Base-by-base conservation (phyloP, 164 flowering plant species). In the Chimonanthus praecox region DNA sequence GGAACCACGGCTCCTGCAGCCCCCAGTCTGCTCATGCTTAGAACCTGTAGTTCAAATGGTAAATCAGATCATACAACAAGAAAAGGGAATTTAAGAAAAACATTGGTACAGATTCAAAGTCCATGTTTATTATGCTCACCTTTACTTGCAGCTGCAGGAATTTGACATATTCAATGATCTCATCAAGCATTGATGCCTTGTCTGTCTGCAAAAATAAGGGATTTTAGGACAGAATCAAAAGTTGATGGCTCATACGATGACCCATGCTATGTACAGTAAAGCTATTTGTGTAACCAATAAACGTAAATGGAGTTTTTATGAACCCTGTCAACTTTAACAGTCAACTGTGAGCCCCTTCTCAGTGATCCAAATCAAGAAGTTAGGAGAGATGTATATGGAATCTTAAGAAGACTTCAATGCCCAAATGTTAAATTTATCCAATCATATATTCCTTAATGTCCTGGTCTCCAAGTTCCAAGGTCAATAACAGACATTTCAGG, bases 11-110 rank as follows among this genome's bases (percentile, higher is more conserved):
- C 87, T 64, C 81, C 85, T 11, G 83, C 78, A 45, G 85, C 87
- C 48, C 85, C 87, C 7, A 84, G 79, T 71, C 87, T 75, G 77
- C 87, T 84, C 87, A 84, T 84, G 83, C 87, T 84, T 64, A 84
- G 64, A 72, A 84, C 85, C 87, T 84, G 80, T 72, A 51, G 18
- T 1, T 70, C 43, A 72, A 20, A 66, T 46, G 72, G 54, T 50
- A 13, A 54, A 48, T 47, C 45, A 51, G 6, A 5, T 70, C 18
- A 49, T 33, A 4, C 67, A 72, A 18, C 9, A 20, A 71, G 47
- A 68, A 8, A 10, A 45, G 44, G 20, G 46, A 68, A 69, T 64
- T 48, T 16, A 45, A 15, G 45, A 47, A 43, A 50, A 13, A 47
- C 21, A 13, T 43, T 65, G 48, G 20, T 15, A 44, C 64, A 18